Percentiles rank a stretch among this genome's conserved stretches.
phyloP scores from a whole-genome alignment of 129 eudicot species.

The Flaveria linearis region DNA sequence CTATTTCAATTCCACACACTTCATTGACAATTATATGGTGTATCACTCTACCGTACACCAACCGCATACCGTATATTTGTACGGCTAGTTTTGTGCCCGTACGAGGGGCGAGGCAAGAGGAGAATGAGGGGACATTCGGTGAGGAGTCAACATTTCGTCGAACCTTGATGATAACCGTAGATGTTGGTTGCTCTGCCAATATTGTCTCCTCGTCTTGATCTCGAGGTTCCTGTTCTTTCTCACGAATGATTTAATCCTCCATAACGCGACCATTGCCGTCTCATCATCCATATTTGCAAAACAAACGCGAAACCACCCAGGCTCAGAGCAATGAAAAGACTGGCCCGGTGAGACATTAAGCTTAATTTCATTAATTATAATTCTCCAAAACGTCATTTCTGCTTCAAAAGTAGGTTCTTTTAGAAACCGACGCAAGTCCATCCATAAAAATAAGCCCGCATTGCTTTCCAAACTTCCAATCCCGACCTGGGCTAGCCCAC shows the following conservation, averaged over 20 bases:
- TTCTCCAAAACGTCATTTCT: slow-evolving; percentile 48
- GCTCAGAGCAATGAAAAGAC: slow-evolving; percentile 61
- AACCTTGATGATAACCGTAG: slow-evolving; percentile 37
- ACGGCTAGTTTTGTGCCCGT: slow-evolving; percentile 41
- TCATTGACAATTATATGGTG: not conserved
- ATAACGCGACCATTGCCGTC: slow-evolving; percentile 47
- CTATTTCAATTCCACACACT: not conserved
- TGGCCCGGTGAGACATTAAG: slow-evolving; percentile 62
- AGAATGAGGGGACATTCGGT: slow-evolving; percentile 42
- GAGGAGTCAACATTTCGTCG: slow-evolving; percentile 55
- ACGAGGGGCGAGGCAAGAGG: slow-evolving; percentile 63
- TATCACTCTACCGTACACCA: not conserved
- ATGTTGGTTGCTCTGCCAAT: slow-evolving; percentile 44
- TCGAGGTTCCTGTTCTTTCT: slow-evolving; percentile 33
- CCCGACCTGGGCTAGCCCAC: slow-evolving; percentile 49
- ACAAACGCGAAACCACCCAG: slow-evolving; percentile 68
- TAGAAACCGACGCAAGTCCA: slow-evolving; percentile 52
- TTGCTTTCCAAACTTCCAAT: slow-evolving; percentile 51
- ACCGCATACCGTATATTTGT: not conserved
- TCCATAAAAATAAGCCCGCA: slow-evolving; percentile 61
- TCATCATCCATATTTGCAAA: slow-evolving; percentile 63
- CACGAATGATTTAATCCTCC: slow-evolving; percentile 46
- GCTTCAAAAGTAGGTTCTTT: slow-evolving; percentile 48
- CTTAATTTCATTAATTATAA: slow-evolving; percentile 49
- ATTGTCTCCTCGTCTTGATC: slow-evolving; percentile 37